These are phyloP conservation scores for Phaeosphaeria sp. DNA, from an alignment of 2,329 filamentous ascomycete species.

Conservation along the genomic window DNA sequence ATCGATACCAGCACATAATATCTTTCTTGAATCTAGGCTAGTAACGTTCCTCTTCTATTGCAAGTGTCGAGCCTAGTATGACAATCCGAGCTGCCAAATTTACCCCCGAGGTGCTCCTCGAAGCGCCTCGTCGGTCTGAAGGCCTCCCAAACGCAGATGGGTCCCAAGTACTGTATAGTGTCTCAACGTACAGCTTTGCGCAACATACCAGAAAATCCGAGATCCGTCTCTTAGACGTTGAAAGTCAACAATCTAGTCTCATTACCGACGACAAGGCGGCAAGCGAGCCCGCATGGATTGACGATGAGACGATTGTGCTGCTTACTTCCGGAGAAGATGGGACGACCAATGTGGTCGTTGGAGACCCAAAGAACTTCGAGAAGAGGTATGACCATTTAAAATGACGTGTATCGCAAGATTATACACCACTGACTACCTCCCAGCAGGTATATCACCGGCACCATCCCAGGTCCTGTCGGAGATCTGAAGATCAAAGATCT, in stretches of 20 bases:
- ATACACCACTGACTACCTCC: neutral
- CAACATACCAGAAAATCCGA: conserved; percentile 73
- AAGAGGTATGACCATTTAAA: conserved; percentile 37
- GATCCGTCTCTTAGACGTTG: conserved; percentile 74
- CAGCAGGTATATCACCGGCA: conserved; percentile 52
- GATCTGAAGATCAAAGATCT: conserved; percentile 57
- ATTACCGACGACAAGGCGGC: conserved; percentile 71
- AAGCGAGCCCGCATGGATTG: conserved; percentile 79
- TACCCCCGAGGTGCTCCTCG: conserved; percentile 78
- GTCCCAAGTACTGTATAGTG: conserved; percentile 69
- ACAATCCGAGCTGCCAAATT: conserved; percentile 74
- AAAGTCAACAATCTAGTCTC: conserved; percentile 68
- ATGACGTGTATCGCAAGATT: neutral
- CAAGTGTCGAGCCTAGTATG: conserved; percentile 62
- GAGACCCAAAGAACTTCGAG: conserved; percentile 39
- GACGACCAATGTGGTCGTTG: conserved; percentile 47
- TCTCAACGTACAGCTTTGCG: conserved; percentile 81
- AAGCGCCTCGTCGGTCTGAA: conserved; percentile 74
- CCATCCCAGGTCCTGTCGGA: conserved; percentile 55
- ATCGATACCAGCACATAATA: neutral
- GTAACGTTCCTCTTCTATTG: neutral
- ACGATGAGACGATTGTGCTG: conserved; percentile 69
- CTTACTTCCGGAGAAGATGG: conserved; percentile 54
- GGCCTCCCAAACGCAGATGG: conserved; percentile 74
- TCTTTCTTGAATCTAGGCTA: neutral